Conservation (phyloP, 2,329 filamentous ascomycete species). For the Helotiales sp. region DNA sequence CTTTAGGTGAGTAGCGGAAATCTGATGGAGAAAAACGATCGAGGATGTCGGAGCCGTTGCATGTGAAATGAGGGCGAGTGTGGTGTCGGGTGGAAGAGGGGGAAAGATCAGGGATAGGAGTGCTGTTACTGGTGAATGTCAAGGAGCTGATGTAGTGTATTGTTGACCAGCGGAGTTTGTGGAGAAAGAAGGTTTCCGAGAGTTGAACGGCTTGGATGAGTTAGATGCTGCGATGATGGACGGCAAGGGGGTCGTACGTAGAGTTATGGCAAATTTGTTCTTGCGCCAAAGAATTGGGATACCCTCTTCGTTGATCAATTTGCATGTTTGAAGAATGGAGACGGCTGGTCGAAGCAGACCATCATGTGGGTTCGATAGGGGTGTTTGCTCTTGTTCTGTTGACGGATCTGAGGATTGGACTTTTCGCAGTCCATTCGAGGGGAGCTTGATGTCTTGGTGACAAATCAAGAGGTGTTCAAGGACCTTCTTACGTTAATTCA, state of each 20-base stretch:
- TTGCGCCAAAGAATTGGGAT: constrained; percentile 34
- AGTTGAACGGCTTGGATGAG: background rate
- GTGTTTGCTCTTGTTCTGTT: background rate
- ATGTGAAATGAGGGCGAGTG: constrained; percentile 12
- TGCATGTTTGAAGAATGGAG: constrained; percentile 35
- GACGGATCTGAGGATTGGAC: too few relatives aligned
- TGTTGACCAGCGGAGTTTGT: constrained; percentile 23
- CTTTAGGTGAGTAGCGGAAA: constrained; percentile 13
- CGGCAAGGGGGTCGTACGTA: constrained; percentile 16
- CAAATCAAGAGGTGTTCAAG: constrained; percentile 25
- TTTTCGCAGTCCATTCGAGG: background rate
- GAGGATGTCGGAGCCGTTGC: constrained; percentile 18
- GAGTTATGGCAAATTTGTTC: constrained; percentile 33
- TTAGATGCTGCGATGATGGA: background rate
- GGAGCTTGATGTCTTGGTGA: constrained; percentile 11
- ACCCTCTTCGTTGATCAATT: constrained; percentile 34
- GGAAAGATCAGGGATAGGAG: background rate
- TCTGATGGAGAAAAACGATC: constrained; percentile 10
- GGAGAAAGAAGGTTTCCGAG: constrained; percentile 8
- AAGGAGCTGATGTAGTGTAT: constrained; percentile 13
- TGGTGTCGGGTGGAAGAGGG: background rate
- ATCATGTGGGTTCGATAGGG: background rate
- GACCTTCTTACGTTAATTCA: constrained; percentile 8
- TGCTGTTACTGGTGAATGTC: constrained; percentile 11
- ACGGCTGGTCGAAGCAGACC: constrained; percentile 22